phyloP scores from a whole-genome alignment of 2,329 filamentous ascomycete genomes.

The Pestalotiopsis sp. region DNA sequence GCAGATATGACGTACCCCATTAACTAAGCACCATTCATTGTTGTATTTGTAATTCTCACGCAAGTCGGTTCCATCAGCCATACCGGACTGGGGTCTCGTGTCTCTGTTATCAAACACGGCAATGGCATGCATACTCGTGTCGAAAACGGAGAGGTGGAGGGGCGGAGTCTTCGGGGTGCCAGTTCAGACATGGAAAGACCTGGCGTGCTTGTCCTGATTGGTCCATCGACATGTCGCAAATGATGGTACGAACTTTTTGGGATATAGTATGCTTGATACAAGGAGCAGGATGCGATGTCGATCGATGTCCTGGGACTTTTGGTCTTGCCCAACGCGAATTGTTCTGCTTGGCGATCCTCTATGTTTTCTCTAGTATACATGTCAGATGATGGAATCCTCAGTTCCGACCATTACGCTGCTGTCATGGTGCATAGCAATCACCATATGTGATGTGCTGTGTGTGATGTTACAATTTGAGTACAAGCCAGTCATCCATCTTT shows the following conservation, averaged over 20 bases:
- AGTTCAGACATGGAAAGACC: not conserved
- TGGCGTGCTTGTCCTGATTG: not conserved
- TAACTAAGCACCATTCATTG: not conserved
- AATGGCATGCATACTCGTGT: not conserved
- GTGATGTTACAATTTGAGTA: constrained; percentile 51
- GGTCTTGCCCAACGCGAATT: not conserved
- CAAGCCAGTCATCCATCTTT: constrained; percentile 47
- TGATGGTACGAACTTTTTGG: not conserved
- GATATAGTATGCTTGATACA: not conserved
- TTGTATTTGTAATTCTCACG: not conserved
- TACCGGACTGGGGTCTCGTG: not conserved
- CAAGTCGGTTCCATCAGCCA: not conserved
- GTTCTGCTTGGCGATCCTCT: not conserved
- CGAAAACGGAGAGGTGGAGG: not conserved
- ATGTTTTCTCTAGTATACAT: not conserved
- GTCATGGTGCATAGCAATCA: not conserved
- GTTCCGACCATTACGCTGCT: not conserved
- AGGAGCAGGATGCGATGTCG: not conserved
- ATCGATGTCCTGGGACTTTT: not conserved
- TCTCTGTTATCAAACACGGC: not conserved
- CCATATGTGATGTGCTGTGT: not conserved
- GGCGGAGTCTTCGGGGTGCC: not conserved
- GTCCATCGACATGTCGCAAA: not conserved
- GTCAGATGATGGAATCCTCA: not conserved
- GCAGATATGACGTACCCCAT: not conserved